Base-by-base conservation (phyloP, 345 rosid genomes). In the Salix dunnii region DNA sequence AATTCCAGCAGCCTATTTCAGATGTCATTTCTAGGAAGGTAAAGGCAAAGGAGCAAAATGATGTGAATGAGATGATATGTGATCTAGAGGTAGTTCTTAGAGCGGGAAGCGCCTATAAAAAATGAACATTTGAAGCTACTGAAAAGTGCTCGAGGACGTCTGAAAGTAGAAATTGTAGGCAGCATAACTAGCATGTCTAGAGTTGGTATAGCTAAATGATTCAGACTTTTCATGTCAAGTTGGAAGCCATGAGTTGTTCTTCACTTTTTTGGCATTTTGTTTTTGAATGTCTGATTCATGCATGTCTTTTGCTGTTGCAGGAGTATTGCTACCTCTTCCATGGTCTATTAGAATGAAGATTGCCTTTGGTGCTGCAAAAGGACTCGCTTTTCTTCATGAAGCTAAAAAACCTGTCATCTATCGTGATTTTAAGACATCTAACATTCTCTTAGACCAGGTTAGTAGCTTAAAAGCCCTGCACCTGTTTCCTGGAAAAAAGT, bases 321-420 rank as follows among this genome's bases (percentile, higher is more conserved):
- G 89, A 86, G 91, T 95, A 60, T 79, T 93, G 84, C 96, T 91
- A 82, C 98, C 99, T 73, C 96, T 93, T 80, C 86, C 98, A 18
- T 95, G 98, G 99, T 85, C 78, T 33, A 81, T 84, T 46, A 87
- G 97, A 85, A 92, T 95, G 97, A 95, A 95, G 81, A 92, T 95
- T 79, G 99, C 97, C 67, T 90, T 84, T 0, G 98, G 97, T 78
- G 98, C 99, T 63, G 99, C 99, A 6, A 93, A 91, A 86, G 99
- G 99, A 65, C 97, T 95, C 2, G 99, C 99, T 49, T 95, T 93
- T 75, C 94, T 95, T 33, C 99, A 95, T 65, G 97, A 89, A 69
- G 99, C 99, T 7, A 96, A 90, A 78, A 95, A 95, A 72, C 97
- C 99, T 0, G 99, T 95, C 80, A 95, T 95, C 76, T 95, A 91